Evolutionary conservation across 768 basidiomycete genomes (phyloP), one percentile per base, ranked within the genome.

Genomic region (Infundibulicybe gibba): DNA sequence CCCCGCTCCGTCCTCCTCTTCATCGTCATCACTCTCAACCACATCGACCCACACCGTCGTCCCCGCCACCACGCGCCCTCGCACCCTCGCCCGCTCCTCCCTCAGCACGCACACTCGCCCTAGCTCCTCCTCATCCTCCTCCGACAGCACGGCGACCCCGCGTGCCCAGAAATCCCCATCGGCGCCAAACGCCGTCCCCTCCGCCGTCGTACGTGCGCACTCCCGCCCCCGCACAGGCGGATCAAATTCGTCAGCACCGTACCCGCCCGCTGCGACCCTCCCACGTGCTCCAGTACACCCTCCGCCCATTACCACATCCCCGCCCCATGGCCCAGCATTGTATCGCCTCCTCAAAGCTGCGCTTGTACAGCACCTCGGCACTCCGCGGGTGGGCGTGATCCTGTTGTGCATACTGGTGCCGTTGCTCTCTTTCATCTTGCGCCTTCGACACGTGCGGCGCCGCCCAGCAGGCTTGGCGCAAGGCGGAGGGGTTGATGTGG

Each of bases 21-120:
- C 86, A 0, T 80, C 80, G 0, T 85, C 87, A 0, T 85, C 85
- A 3, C 67, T 83, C 25, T 88, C 87, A 0, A 87, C 85, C 6
- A 73, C 77, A 2, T 89, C 87, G 0, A 87, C 83, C 19, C 84
- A 83, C 52, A 90, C 88, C 3, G 73, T 81, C 2, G 81, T 85
- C 16, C 87, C 86, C 13, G 57, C 66, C 2, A 70, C 74, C n/a
- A n/a, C n/a, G n/a, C n/a, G n/a, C 25, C 25, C 3, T 3, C 25
- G 25, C 25, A 25, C 25, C 8, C 25, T 25, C 25, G 25, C 25
- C 25, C 25, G 25, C 25, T 25, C 25, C 8, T 25, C 25, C 25
- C 25, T 25, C 25, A 25, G 25, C 25, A 25, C 25, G 8, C 25
- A 25, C 25, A 25, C 25, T 8, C 25, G 8, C 25, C 25, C 25